Conservation (phyloP, 352 stramenopile species). For the Phytophthora syringae region DNA sequence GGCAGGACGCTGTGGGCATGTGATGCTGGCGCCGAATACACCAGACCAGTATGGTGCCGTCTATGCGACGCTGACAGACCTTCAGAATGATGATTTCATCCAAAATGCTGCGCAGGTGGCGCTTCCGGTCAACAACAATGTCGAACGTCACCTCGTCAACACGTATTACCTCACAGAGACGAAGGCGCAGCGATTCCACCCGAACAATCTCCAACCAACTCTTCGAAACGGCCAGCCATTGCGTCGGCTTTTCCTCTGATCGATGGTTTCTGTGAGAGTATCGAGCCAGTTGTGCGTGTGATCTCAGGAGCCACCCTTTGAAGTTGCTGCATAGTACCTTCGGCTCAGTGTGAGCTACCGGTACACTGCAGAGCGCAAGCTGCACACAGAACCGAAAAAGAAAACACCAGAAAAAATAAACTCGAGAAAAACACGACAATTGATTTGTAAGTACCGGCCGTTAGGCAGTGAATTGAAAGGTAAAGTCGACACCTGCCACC, state of each 20-base stretch:
- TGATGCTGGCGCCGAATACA: background rate
- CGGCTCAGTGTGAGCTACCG: too few relatives aligned
- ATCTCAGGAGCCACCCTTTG: too few relatives aligned
- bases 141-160: background rate
- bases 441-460: too few relatives aligned
- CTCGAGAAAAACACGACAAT: constrained; percentile 15
- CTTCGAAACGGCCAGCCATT: background rate
- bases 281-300: too few relatives aligned
- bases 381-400: constrained; percentile 16
- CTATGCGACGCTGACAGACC: too few relatives aligned
- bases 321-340: too few relatives aligned
- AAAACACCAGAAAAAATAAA: constrained; percentile 27
- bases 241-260: background rate
- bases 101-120: background rate
- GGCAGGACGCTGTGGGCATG: background rate
- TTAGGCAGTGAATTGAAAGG: constrained; percentile 1
- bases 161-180: constrained; percentile 1
- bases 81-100: background rate
- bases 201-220: background rate
- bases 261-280: too few relatives aligned
- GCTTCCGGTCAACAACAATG: background rate
- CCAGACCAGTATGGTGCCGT: background rate
- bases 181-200: background rate
- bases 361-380: constrained; percentile 29
- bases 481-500: constrained; percentile 13